Evolutionary conservation across 208 protist genomes (phyloP).

Genomic region (Tritrichomonas foetus): DNA sequence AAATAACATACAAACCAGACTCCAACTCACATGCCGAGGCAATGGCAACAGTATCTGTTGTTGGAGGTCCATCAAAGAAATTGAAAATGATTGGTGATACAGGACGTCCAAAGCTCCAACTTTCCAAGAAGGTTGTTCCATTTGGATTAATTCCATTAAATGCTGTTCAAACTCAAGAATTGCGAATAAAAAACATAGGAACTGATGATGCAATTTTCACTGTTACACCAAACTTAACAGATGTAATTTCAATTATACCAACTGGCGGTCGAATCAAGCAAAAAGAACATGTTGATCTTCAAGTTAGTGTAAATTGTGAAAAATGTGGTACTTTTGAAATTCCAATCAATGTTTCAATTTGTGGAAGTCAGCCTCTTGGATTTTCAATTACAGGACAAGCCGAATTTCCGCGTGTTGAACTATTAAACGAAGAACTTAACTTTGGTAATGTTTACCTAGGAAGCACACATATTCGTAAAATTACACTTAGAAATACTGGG

Average conservation of each 20-base stretch:
- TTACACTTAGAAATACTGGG: neutral
- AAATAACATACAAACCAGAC: neutral
- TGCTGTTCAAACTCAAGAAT: neutral
- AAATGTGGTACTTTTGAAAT: neutral
- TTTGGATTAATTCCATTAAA: neutral
- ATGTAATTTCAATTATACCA: neutral
- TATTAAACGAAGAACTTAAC: neutral
- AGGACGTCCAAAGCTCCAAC: neutral
- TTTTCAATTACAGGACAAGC: neutral
- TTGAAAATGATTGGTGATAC: neutral
- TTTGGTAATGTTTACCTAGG: neutral
- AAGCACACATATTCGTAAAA: neutral
- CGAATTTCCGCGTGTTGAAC: neutral
- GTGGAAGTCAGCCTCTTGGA: neutral
- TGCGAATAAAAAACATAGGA: neutral
- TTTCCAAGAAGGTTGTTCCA: neutral
- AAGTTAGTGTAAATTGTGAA: neutral
- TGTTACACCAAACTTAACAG: neutral
- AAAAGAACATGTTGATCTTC: neutral
- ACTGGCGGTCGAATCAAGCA: neutral
- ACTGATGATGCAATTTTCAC: neutral
- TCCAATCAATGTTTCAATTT: neutral
- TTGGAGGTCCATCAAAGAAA: neutral
- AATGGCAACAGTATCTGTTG: neutral
- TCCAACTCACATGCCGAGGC: neutral